Conservation (phyloP, 2,329 filamentous ascomycete genomes). For the Diaporthe helianthi region DNA sequence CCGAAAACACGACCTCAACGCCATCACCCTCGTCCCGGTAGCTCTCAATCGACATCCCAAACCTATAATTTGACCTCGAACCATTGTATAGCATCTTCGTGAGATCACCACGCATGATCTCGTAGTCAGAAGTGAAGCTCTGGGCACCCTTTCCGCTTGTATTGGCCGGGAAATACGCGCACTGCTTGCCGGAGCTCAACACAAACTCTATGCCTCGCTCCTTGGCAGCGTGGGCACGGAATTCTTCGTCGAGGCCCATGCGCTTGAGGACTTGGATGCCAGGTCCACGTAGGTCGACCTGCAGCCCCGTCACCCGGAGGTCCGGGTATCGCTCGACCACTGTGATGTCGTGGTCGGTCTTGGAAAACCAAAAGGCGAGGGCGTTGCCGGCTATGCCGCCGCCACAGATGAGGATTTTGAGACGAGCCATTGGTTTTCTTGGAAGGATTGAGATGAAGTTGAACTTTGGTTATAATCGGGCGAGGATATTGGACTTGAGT, state of each 20-base stretch:
- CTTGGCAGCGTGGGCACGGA: constrained; percentile 48
- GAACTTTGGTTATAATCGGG: too few species aligned
- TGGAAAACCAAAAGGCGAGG: constrained; percentile 50
- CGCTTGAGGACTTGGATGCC: constrained; percentile 48
- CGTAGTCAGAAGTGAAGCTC: constrained; percentile 60
- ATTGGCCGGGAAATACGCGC: constrained; percentile 50
- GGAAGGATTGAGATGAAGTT: not conserved
- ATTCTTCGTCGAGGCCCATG: constrained; percentile 48
- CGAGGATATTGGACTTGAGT: too few species aligned
- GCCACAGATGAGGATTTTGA: constrained; percentile 57
- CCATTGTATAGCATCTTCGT: constrained; percentile 55
- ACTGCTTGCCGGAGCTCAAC: constrained; percentile 46
- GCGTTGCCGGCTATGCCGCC: constrained; percentile 54
- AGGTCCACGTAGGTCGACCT: constrained; percentile 54
- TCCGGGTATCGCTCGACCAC: constrained; percentile 50
- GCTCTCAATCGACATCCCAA: constrained; percentile 38
- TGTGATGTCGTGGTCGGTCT: constrained; percentile 48
- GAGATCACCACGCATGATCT: constrained; percentile 66
- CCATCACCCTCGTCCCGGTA: constrained; percentile 40
- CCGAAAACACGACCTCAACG: constrained; percentile 47
- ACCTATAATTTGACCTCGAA: constrained; percentile 42
- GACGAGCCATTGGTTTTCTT: constrained; percentile 41
- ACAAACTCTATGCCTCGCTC: constrained; percentile 57
- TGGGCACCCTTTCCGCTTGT: constrained; percentile 51
- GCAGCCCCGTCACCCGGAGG: constrained; percentile 50